Evolutionary conservation across 1,139 yeast species (phyloP), one percentile per base, ranked within the genome.

Genomic region (Hyphopichia buzzinii): DNA sequence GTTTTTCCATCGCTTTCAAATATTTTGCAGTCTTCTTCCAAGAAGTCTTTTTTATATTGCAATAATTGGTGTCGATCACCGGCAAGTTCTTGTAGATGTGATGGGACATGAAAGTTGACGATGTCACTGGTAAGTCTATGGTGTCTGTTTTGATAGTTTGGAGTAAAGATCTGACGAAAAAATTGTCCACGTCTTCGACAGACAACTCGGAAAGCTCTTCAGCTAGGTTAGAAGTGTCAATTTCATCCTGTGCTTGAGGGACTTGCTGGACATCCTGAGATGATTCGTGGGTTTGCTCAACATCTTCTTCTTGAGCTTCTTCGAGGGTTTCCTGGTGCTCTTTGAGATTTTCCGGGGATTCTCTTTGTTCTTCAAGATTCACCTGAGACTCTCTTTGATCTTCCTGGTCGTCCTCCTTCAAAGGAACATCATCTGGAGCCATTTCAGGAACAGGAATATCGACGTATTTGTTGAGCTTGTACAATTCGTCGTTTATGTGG

Each of bases 21-120:
- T 81, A 88, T 57, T 89, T 90, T 15, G 90, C 74, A 1, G 94
- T 79, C 54, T 92, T 92, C 57, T 85, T 89, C 95, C 95, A 90
- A 3, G 90, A 78, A 0, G 96, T 82, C 50, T 80, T 83, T 58
- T 89, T 90, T 50, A 92, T 76, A 41, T 76, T 80, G 30, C 87
- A 75, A 31, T 69, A 70, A n/a, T 62, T 58, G 1, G 74, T 57
- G 44, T 77, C 78, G 29, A 68, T 50, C 11, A 60, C 59, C 0
- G 95, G 95, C n/a, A 90, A 62, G 55, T 88, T 86, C 37, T 77
- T 81, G 47, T 80, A 69, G 11, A 89, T 67, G 50, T 81, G 78
- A 32, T 72, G 75, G 0, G 92, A 75, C 74, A 89, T 79, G 57
- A 92, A 84, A 12, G 72, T 76, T 0, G 97, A 87, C 2, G 95